Base-by-base conservation (phyloP, 768 basidiomycete species). In the Amanita thiersii region DNA sequence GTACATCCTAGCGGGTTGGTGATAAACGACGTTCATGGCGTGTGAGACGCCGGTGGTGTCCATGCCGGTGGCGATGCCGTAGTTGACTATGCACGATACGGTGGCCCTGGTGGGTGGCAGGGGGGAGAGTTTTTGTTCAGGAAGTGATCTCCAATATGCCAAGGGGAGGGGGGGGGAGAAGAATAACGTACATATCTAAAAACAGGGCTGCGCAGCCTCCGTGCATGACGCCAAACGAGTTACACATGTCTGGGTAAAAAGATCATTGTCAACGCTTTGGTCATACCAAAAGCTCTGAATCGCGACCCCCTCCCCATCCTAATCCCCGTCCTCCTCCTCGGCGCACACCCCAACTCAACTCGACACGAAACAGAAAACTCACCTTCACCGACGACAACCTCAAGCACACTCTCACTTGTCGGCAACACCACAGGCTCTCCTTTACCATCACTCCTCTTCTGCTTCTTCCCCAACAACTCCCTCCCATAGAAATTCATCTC, bases 121-220 rank as follows among this genome's bases (percentile, higher is more conserved):
- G 26, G 21, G 4, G 33, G 18, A 4, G 17, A 12, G 3, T 14
- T 31, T 33, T 30, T 20, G 21, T 4, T 23, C 20, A 10, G 12
- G 17, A 12, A 15, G 28, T 14, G 15, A 8, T 21, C 12, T 28
- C 28, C n/a, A 44, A 28, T 40, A 33, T 4, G 5, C 17, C 25
- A 11, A n/a, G 24, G 31, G 20, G 17, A 3, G 7, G 17, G n/a
- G 24, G 17, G 11, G 14, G 26, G 28, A 30, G 5, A 32, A 5
- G 25, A 23, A 24, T 10, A 28, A 57, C 73, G 19, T 47, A 73
- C 78, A 63, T 61, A 56, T 79, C 77, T 21, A 79, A 63, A 21
- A 80, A 60, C 47, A 75, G 68, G 0, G 71, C 74, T 3, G 72
- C 66, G 50, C 76, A 79, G 4, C 63, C 76, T 1, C 77, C 78